Evolutionary conservation across 805 yeast species (phyloP).

Genomic region (Zygoascus tannicola): DNA sequence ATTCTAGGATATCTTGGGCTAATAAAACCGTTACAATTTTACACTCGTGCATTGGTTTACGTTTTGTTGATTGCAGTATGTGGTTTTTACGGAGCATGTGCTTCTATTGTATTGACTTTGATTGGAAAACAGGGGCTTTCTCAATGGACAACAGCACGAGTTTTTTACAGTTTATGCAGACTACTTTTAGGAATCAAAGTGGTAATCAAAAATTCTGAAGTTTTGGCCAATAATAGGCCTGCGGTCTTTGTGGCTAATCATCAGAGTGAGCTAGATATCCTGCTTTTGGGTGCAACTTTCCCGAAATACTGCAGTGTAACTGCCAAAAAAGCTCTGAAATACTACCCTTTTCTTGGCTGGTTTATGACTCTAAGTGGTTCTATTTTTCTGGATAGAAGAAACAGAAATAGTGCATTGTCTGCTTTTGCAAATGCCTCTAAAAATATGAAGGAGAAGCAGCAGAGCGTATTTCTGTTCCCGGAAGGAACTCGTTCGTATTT

Average conservation of each 20-base stretch:
- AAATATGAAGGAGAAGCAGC: constrained; percentile 49
- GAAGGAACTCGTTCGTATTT: constrained; percentile 93
- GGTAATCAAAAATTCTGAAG: constrained; percentile 56
- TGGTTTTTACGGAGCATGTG: constrained; percentile 51
- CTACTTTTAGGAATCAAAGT: constrained; percentile 59
- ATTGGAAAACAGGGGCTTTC: constrained; percentile 70
- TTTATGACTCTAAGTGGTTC: constrained; percentile 89
- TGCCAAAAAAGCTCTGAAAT: constrained; percentile 76
- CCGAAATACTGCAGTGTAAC: constrained; percentile 88
- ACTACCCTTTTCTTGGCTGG: constrained; percentile 91
- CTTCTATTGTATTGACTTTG: constrained; percentile 57
- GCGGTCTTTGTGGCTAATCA: constrained; percentile 81
- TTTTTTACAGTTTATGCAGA: constrained; percentile 57
- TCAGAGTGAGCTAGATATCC: constrained; percentile 81
- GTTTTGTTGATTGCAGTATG: constrained; percentile 22
- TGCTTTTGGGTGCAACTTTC: constrained; percentile 72
- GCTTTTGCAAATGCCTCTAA: constrained; percentile 65
- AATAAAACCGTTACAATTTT: constrained; percentile 28
- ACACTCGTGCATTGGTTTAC: constrained; percentile 25
- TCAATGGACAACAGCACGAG: constrained; percentile 85
- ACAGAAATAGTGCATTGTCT: constrained; percentile 62
- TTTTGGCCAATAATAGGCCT: constrained; percentile 44
- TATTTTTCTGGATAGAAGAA: constrained; percentile 77
- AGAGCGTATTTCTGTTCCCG: constrained; percentile 84
- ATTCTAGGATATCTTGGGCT: constrained; percentile 25